These are phyloP conservation scores for Clathrus columnatus DNA, from an alignment of 768 basidiomycete species.

Conservation along the genomic window DNA sequence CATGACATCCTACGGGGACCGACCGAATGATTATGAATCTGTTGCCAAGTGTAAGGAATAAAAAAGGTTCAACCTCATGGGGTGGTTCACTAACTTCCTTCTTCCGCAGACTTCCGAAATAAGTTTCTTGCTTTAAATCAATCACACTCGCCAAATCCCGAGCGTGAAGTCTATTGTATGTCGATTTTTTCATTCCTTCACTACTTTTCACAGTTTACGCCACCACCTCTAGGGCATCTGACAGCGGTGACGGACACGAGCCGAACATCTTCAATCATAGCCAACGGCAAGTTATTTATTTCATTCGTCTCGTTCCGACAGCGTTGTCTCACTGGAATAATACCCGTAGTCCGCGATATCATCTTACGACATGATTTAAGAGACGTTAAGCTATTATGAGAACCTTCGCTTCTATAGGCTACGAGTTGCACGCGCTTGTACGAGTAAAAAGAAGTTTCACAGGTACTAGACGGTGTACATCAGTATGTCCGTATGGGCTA, in stretches of 20 bases:
- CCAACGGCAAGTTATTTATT: conserved; percentile 43
- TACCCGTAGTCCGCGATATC: conserved; percentile 53
- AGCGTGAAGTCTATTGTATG: conserved; percentile 66
- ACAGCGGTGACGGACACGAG: conserved; percentile 79
- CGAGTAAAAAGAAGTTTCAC: too few relatives aligned
- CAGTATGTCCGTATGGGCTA: too few relatives aligned
- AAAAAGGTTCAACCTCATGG: conserved; percentile 2
- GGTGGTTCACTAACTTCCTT: conserved; percentile 1
- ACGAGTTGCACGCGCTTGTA: too few relatives aligned
- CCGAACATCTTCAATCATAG: conserved; percentile 64
- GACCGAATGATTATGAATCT: conserved; percentile 71
- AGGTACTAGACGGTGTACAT: too few relatives aligned
- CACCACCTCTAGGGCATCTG: conserved; percentile 61
- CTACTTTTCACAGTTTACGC: neutral
- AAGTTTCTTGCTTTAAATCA: conserved; percentile 69
- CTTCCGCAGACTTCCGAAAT: conserved; percentile 53
- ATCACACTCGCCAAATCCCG: conserved; percentile 56
- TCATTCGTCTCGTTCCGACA: neutral
- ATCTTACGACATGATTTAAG: conserved; percentile 59
- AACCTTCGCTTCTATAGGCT: neutral
- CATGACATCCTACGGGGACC: conserved; percentile 62
- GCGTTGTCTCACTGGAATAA: conserved; percentile 5
- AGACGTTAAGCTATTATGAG: conserved; percentile 42
- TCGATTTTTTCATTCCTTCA: conserved; percentile 9
- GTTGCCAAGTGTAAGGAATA: conserved; percentile 54